Percentiles rank a stretch among this genome's conserved stretches.
These are phyloP conservation scores for Brassica balearica DNA, from an alignment of 441 rosid genomes.

Conservation along the genomic window DNA sequence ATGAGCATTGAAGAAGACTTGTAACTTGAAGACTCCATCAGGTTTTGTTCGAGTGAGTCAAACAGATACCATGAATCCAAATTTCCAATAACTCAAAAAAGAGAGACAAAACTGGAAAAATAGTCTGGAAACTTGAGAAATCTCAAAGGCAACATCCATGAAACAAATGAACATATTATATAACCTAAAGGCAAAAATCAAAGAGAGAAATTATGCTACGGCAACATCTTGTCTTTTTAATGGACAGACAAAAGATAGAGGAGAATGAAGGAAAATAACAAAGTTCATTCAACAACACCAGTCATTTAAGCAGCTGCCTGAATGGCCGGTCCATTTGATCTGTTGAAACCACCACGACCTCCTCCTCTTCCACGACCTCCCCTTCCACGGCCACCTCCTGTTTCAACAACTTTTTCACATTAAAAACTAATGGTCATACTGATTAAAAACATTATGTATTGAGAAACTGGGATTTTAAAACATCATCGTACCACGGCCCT, in stretches of 20 bases:
- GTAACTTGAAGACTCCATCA: background rate
- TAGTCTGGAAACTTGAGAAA: background rate
- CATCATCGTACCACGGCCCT: slow-evolving; percentile 59
- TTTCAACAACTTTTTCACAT: slow-evolving; percentile 1
- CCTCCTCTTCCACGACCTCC: slow-evolving; percentile 86
- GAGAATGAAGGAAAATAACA: slow-evolving; percentile 35
- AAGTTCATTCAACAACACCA: slow-evolving; percentile 23
- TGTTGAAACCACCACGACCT: slow-evolving; percentile 79
- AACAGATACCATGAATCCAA: background rate
- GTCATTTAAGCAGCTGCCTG: slow-evolving; percentile 62
- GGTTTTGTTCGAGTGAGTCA: background rate
- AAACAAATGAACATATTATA: slow-evolving; percentile 39
- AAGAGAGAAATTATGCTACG: slow-evolving; percentile 39
- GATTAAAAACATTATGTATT: background rate
- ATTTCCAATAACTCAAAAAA: background rate
- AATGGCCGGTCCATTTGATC: slow-evolving; percentile 59
- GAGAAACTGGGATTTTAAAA: background rate
- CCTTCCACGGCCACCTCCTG: slow-evolving; percentile 89
- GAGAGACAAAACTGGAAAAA: background rate
- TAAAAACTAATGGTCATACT: slow-evolving; percentile 1
- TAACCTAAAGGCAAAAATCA: slow-evolving; percentile 28
- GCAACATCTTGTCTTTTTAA: slow-evolving; percentile 27
- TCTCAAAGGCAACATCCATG: slow-evolving; percentile 23
- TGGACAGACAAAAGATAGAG: slow-evolving; percentile 36
- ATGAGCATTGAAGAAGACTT: background rate